Evolutionary conservation across 306 rosid species (phyloP).

Genomic region (Ormosia semicastrata): DNA sequence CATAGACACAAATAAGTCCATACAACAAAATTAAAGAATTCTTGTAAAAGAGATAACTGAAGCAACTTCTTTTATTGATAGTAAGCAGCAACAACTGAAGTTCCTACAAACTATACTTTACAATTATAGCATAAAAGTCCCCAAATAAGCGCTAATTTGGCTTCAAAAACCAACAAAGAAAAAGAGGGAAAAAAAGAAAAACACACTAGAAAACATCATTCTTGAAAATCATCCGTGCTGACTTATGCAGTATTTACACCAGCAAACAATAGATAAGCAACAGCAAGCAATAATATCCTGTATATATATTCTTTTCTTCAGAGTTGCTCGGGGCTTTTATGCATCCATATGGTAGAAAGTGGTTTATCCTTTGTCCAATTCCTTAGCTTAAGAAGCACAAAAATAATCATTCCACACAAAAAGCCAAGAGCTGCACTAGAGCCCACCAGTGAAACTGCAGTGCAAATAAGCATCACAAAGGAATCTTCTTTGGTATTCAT

Average conservation of each 20-base stretch:
- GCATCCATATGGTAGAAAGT: slow-evolving; percentile 26
- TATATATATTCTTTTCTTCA: neutral
- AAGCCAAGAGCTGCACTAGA: slow-evolving; percentile 68
- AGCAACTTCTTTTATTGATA: slow-evolving; percentile 8
- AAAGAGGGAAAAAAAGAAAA: neutral
- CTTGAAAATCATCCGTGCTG: neutral
- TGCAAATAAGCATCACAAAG: slow-evolving; percentile 58
- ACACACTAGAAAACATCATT: neutral
- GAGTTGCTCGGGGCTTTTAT: neutral
- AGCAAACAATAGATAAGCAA: neutral
- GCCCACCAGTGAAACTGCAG: slow-evolving; percentile 58
- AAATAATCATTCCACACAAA: slow-evolving; percentile 40
- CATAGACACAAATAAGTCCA: neutral
- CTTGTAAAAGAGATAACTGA: neutral
- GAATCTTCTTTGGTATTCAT: slow-evolving; percentile 55
- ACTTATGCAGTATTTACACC: neutral
- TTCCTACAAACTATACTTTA: neutral
- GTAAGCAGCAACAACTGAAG: neutral
- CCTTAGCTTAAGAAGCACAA: slow-evolving; percentile 48
- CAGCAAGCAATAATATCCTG: neutral
- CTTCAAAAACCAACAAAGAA: neutral
- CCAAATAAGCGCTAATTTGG: neutral
- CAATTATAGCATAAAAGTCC: neutral
- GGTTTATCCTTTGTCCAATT: slow-evolving; percentile 34
- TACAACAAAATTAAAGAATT: neutral